Percentiles rank a stretch among this genome's conserved stretches.
Conservation (phyloP, 768 basidiomycete genomes). For the Pisolithus albus region DNA sequence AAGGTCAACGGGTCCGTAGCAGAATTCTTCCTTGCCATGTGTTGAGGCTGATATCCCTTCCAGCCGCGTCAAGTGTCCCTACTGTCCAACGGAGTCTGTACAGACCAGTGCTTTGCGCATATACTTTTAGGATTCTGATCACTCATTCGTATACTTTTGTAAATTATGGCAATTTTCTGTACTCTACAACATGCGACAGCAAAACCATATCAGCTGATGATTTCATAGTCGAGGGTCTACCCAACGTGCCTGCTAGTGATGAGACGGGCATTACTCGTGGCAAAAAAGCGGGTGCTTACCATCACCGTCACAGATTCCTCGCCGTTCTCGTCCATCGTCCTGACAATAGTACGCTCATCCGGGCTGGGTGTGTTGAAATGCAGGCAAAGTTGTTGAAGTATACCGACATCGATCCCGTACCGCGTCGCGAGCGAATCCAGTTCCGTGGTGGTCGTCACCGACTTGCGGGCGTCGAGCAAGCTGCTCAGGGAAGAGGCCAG, state of each 20-base stretch:
- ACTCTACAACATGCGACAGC: background rate
- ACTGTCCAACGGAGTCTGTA: slow-evolving; percentile 81
- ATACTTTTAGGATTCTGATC: slow-evolving; percentile 44
- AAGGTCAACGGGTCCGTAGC: slow-evolving; percentile 74
- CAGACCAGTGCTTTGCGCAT: slow-evolving; percentile 52
- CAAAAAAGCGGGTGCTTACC: slow-evolving; percentile 31
- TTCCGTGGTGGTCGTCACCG: slow-evolving; percentile 32
- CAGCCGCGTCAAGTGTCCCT: slow-evolving; percentile 94
- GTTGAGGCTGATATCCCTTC: slow-evolving; percentile 1
- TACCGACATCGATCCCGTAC: slow-evolving; percentile 49
- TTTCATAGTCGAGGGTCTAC: slow-evolving; percentile 13
- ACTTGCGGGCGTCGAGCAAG: slow-evolving; percentile 60
- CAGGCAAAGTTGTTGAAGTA: slow-evolving; percentile 45
- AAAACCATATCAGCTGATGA: background rate
- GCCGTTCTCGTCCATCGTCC: slow-evolving; percentile 46
- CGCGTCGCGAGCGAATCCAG: slow-evolving; percentile 44
- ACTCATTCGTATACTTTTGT: slow-evolving; percentile 4
- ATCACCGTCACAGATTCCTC: slow-evolving; percentile 45
- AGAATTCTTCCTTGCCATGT: slow-evolving; percentile 2
- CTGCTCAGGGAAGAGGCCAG: slow-evolving; percentile 46
- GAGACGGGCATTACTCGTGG: background rate
- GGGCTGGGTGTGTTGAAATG: slow-evolving; percentile 64
- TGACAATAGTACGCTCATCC: slow-evolving; percentile 37
- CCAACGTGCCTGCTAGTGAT: slow-evolving; percentile 20
- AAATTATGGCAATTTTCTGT: background rate